Conservation (phyloP, 1,139 yeast genomes). For the Ogataea hybrid region DNA sequence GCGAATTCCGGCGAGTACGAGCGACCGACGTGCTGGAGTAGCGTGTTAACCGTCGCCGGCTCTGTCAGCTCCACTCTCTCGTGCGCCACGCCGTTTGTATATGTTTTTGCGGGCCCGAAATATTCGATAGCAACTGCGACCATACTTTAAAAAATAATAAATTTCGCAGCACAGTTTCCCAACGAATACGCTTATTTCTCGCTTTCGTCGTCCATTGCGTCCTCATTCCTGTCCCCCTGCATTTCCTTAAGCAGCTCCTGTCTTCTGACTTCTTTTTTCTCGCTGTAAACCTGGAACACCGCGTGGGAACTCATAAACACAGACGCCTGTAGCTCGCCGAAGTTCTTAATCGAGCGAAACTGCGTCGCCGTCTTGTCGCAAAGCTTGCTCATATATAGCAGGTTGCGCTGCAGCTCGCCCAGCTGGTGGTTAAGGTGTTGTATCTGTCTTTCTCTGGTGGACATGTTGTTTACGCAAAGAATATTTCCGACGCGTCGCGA, state of each 20-base stretch:
- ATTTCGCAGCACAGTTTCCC: not conserved
- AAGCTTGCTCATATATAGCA: constrained; percentile 19
- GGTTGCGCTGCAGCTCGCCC: constrained; percentile 21
- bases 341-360: constrained; percentile 24
- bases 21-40: too few relatives aligned
- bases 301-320: constrained; percentile 31
- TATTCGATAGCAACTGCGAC: too few relatives aligned
- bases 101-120: too few relatives aligned
- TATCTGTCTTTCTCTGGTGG: constrained; percentile 22
- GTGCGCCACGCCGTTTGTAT: too few relatives aligned
- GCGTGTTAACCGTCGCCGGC: too few relatives aligned
- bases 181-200: not conserved
- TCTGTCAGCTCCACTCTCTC: too few relatives aligned
- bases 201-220: constrained; percentile 2
- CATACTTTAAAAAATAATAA: constrained; percentile 4
- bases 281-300: constrained; percentile 28
- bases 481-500: constrained; percentile 4
- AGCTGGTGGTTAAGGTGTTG: constrained; percentile 25
- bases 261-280: constrained; percentile 22
- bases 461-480: constrained; percentile 9
- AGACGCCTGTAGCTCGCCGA: constrained; percentile 29
- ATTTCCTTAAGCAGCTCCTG: constrained; percentile 15
- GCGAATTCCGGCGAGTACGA: too few relatives aligned
- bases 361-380: constrained; percentile 24
- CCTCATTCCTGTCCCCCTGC: constrained; percentile 9